A percentile compares a stretch with the other conserved stretches of the same genome.
Evolutionary conservation across 2,329 filamentous ascomycete genomes (phyloP).

Genomic region (Nannizziopsis arthrosporioides): DNA sequence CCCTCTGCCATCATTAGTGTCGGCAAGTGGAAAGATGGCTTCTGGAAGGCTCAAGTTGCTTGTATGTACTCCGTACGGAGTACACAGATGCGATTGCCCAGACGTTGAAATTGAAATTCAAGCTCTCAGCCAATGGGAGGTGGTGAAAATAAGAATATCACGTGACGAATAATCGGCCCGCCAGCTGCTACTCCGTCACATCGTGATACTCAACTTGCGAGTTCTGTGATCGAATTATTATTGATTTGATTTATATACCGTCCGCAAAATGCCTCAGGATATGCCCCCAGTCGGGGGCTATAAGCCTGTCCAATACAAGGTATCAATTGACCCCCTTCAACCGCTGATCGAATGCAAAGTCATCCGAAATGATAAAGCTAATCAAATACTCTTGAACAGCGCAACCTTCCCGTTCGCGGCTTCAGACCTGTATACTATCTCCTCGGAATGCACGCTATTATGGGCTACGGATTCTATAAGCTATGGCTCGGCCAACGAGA

Average conservation of each 20-base stretch:
- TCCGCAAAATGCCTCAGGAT: conserved; percentile 76
- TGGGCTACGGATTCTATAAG: conserved; percentile 86
- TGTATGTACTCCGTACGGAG: no score
- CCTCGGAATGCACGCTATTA: conserved; percentile 61
- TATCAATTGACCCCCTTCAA: conserved; percentile 27
- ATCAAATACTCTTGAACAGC: conserved; percentile 38
- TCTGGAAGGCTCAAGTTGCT: neutral
- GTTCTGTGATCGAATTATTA: neutral
- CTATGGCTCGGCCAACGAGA: conserved; percentile 73
- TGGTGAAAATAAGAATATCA: conserved; percentile 1
- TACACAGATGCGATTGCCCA: neutral
- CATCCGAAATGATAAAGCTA: neutral
- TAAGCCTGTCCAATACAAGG: conserved; percentile 93
- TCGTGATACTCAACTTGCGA: neutral
- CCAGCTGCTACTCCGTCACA: neutral
- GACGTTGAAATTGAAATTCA: neutral
- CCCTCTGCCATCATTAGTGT: conserved; percentile 42
- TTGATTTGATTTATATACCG: neutral
- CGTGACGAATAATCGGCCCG: conserved; percentile 1
- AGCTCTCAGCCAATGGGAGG: conserved; percentile 4
- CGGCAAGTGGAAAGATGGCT: neutral
- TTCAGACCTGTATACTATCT: conserved; percentile 76
- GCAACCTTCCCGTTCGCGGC: conserved; percentile 82
- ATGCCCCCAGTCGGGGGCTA: conserved; percentile 94
- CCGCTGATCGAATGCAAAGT: neutral